Evolutionary conservation across 202 grass and related monocot genomes (phyloP).

Genomic region (Panicum virgatum): DNA sequence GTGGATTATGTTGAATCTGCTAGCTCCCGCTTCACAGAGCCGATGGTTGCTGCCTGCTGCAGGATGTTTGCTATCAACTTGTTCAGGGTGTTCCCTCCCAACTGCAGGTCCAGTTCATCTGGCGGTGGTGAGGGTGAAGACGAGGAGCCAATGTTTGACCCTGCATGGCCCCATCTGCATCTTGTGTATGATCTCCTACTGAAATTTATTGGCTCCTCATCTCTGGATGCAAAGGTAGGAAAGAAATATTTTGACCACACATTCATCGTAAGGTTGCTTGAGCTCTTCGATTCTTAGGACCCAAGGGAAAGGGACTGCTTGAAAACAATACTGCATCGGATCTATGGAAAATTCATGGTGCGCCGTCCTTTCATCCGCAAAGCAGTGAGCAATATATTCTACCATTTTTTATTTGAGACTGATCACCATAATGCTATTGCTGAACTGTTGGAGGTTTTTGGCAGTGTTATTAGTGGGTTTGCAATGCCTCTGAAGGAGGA

Average conservation of each 20-base stretch:
- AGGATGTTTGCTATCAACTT: slow-evolving; percentile 68
- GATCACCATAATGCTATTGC: slow-evolving; percentile 60
- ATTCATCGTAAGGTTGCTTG: slow-evolving; percentile 56
- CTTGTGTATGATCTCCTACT: slow-evolving; percentile 73
- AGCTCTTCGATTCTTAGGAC: slow-evolving; percentile 66
- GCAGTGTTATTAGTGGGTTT: slow-evolving; percentile 70
- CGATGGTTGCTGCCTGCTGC: slow-evolving; percentile 53
- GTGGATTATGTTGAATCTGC: slow-evolving; percentile 52
- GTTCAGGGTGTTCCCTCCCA: slow-evolving; percentile 63
- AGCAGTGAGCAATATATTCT: slow-evolving; percentile 76
- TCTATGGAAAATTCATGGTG: slow-evolving; percentile 76
- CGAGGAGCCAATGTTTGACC: slow-evolving; percentile 69
- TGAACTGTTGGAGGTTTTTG: slow-evolving; percentile 71
- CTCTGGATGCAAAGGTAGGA: slow-evolving; percentile 62
- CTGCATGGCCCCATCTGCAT: slow-evolving; percentile 68
- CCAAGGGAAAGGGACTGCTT: slow-evolving; percentile 76
- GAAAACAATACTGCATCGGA: slow-evolving; percentile 69
- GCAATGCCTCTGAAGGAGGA: slow-evolving; percentile 67
- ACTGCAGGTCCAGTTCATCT: slow-evolving; percentile 36
- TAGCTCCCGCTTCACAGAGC: slow-evolving; percentile 44
- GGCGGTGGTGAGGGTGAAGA: slow-evolving; percentile 55
- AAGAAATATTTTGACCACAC: slow-evolving; percentile 76
- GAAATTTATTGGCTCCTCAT: slow-evolving; percentile 64
- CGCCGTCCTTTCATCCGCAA: slow-evolving; percentile 68
- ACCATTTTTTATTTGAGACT: slow-evolving; percentile 58